A percentile compares a stretch with the other conserved stretches of the same genome.
Evolutionary conservation across 108 stramenopile genomes (phyloP).

Genomic region (Mayamaea pseudoterrestris): DNA sequence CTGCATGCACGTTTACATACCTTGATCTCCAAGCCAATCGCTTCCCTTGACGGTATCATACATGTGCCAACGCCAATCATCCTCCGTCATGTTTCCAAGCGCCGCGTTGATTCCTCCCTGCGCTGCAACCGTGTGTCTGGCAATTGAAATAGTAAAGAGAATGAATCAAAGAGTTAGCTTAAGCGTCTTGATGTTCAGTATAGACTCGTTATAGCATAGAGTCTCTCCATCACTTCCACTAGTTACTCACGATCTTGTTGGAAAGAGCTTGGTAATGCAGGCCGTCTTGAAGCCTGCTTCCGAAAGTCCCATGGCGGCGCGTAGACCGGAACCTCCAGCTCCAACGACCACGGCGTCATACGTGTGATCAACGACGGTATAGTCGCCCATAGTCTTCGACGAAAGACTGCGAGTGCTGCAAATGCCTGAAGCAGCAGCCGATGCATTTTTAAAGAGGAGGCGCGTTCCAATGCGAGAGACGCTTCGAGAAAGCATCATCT

Average conservation of each 20-base stretch:
- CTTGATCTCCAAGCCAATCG: conserved; percentile 99
- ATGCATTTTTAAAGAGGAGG: no score
- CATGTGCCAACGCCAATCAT: conserved; percentile 99
- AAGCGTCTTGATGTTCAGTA: no score
- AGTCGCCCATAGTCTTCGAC: conserved; percentile 48
- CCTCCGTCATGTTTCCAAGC: conserved; percentile 91
- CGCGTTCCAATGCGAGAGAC: no score
- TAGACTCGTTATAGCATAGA: no score
- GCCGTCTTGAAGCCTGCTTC: conserved; percentile 99
- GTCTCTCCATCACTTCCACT: no score
- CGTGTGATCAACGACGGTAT: conserved; percentile 91
- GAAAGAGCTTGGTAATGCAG: conserved; percentile 98
- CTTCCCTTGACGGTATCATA: conserved; percentile 99
- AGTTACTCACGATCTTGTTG: no score
- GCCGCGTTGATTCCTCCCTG: conserved; percentile 99
- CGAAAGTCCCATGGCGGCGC: conserved; percentile 97
- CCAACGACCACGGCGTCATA: conserved; percentile 99
- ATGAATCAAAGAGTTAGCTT: no score
- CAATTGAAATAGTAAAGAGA: no score
- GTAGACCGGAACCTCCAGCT: conserved; percentile 94
- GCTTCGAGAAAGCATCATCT: no score
- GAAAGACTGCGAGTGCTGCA: conserved; percentile 4
- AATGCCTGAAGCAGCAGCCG: no score
- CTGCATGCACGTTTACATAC: neutral
- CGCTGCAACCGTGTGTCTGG: conserved; percentile 97